These are phyloP conservation scores for Cephaloascus fragrans DNA, from an alignment of 805 yeast genomes.

Conservation along the genomic window DNA sequence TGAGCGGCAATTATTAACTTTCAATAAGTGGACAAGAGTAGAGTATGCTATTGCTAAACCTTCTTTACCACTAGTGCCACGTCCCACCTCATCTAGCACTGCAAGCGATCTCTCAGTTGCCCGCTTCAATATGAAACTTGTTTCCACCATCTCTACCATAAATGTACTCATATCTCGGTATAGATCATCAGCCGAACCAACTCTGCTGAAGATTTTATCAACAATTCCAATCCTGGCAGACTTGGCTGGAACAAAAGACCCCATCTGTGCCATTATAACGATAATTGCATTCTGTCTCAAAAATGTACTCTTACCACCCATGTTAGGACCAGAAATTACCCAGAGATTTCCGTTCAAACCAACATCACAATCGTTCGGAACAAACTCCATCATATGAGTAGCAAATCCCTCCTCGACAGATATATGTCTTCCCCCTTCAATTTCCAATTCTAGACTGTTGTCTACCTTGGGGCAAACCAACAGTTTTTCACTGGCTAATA, in stretches of 20 bases:
- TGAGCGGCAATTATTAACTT: slow-evolving; percentile 52
- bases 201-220: slow-evolving; percentile 70
- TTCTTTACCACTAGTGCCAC: slow-evolving; percentile 81
- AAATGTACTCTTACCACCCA: slow-evolving; percentile 80
- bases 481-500: slow-evolving; percentile 56
- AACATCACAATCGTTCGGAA: slow-evolving; percentile 27
- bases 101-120: slow-evolving; percentile 65
- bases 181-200: slow-evolving; percentile 80
- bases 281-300: slow-evolving; percentile 65
- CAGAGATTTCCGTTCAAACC: slow-evolving; percentile 24
- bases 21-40: slow-evolving; percentile 45
- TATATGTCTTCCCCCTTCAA: slow-evolving; percentile 68
- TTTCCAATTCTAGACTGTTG: slow-evolving; percentile 33
- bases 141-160: slow-evolving; percentile 89
- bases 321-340: slow-evolving; percentile 83
- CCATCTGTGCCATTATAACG: slow-evolving; percentile 63
- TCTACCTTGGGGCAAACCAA: slow-evolving; percentile 59
- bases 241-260: slow-evolving; percentile 63
- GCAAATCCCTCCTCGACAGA: slow-evolving; percentile 75
- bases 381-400: slow-evolving; percentile 35
- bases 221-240: slow-evolving; percentile 60
- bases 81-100: slow-evolving; percentile 79
- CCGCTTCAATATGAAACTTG: slow-evolving; percentile 54
- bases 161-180: slow-evolving; percentile 77
- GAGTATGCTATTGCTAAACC: slow-evolving; percentile 84